Conservation (phyloP, 2,329 filamentous ascomycete species). For the Ceratocystiopsis sp. region DNA sequence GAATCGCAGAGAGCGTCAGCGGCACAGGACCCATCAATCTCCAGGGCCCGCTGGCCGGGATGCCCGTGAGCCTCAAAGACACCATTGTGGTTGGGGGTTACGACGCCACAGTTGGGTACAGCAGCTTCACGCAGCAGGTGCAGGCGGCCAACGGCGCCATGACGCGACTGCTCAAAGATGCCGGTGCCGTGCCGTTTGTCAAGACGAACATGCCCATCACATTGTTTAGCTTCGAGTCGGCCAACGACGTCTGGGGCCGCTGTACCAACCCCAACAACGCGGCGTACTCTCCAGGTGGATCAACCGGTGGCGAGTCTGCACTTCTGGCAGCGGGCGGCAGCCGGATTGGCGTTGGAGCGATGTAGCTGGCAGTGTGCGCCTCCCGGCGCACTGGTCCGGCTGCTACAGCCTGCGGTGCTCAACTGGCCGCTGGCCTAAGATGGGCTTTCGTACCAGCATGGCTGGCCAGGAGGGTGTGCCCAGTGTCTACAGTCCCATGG, state of each 20-base stretch:
- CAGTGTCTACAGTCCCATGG: constrained; percentile 85
- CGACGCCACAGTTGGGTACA: constrained; percentile 69
- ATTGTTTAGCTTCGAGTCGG: constrained; percentile 70
- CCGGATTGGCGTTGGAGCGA: constrained; percentile 83
- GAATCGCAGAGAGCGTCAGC: constrained; percentile 26
- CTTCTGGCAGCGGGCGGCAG: constrained; percentile 60
- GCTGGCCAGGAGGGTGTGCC: constrained; percentile 80
- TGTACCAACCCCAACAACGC: constrained; percentile 67
- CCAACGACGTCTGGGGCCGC: constrained; percentile 63
- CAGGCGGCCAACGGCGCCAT: constrained; percentile 48
- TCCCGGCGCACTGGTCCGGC: constrained; percentile 76
- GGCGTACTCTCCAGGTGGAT: constrained; percentile 78
- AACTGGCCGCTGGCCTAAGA: constrained; percentile 79
- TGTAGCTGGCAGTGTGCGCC: constrained; percentile 76
- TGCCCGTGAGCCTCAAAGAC: constrained; percentile 75
- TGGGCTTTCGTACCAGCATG: constrained; percentile 74
- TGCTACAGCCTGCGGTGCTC: constrained; percentile 79
- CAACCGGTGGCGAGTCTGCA: constrained; percentile 72
- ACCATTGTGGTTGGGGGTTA: constrained; percentile 67
- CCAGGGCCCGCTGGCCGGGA: constrained; percentile 67
- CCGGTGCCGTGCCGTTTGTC: constrained; percentile 76
- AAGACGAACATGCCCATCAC: constrained; percentile 87
- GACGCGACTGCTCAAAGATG: constrained; percentile 65
- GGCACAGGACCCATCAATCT: constrained; percentile 43
- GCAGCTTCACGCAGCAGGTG: constrained; percentile 51